Conservation (phyloP, 805 yeast species). For the Pichia exigua region DNA sequence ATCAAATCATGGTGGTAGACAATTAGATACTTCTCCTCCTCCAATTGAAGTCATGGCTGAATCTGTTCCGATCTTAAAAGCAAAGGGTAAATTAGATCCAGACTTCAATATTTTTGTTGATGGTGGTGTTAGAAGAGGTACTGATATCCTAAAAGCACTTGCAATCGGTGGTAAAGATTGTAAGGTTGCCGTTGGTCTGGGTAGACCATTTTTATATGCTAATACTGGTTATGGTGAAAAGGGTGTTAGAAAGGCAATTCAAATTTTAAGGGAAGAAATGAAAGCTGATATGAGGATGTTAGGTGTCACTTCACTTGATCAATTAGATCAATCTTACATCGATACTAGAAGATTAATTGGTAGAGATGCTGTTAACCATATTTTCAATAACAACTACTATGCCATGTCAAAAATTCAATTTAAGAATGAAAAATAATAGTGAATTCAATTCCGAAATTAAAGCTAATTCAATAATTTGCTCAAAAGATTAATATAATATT, state of each 20-base stretch:
- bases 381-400: slow-evolving; percentile 12
- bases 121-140: slow-evolving; percentile 72
- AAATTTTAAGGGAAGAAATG: slow-evolving; percentile 53
- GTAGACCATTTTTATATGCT: slow-evolving; percentile 52
- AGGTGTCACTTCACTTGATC: slow-evolving; percentile 46
- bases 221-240: slow-evolving; percentile 63
- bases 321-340: slow-evolving; percentile 35
- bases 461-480: neutral
- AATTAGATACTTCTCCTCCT: slow-evolving; percentile 70
- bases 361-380: slow-evolving; percentile 15
- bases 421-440: slow-evolving; percentile 9
- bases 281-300: slow-evolving; percentile 57
- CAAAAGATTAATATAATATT: neutral
- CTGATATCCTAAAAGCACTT: slow-evolving; percentile 68
- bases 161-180: slow-evolving; percentile 70
- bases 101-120: slow-evolving; percentile 60
- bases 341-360: slow-evolving; percentile 25
- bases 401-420: slow-evolving; percentile 13
- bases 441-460: neutral
- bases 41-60: slow-evolving; percentile 71
- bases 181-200: slow-evolving; percentile 64
- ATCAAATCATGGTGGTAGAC: slow-evolving; percentile 88
- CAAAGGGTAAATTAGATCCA: slow-evolving; percentile 37
- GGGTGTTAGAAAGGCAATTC: slow-evolving; percentile 61
- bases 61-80: slow-evolving; percentile 42